These are phyloP conservation scores for Penicillium antarcticum DNA, from an alignment of 495 filamentous ascomycete species.

Conservation along the genomic window DNA sequence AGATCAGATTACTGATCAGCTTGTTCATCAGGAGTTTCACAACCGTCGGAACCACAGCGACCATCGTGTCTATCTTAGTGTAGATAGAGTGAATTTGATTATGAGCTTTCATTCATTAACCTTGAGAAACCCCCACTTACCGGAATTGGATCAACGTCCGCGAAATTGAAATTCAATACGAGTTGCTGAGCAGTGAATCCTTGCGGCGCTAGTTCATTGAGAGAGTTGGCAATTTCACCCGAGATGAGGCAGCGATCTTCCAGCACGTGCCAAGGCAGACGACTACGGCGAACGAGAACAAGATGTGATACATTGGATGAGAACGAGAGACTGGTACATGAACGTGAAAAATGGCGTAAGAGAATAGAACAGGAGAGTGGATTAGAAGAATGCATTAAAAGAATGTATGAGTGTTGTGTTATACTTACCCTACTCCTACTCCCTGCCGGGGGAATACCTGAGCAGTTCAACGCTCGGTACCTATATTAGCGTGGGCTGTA, in stretches of 20 bases:
- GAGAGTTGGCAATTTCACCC: conserved; percentile 11
- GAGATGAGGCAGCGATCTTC: conserved; percentile 5
- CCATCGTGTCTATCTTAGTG: conserved; percentile 8
- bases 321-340: conserved; percentile 1
- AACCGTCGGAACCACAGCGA: conserved; percentile 7
- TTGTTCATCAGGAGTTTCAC: conserved; percentile 7
- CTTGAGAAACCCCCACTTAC: conserved; percentile 3
- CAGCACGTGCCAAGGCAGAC: conserved; percentile 6
- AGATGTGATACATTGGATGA: background rate
- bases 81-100: conserved; percentile 4
- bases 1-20: conserved; percentile 8
- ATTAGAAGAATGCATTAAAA: background rate
- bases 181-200: conserved; percentile 6
- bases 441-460: no score
- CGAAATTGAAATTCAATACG: conserved; percentile 6
- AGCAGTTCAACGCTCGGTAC: no score
- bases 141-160: conserved; percentile 9
- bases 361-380: background rate
- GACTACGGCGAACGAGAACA: conserved; percentile 1
- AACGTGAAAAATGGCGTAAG: background rate
- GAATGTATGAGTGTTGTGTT: background rate
- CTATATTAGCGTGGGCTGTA: background rate
- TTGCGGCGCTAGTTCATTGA: conserved; percentile 14
- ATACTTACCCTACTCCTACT: conserved; percentile 1
- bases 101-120: conserved; percentile 4